These are phyloP conservation scores for Eutreptiella sp. DNA, from an alignment of 208 protist genomes.

Conservation along the genomic window DNA sequence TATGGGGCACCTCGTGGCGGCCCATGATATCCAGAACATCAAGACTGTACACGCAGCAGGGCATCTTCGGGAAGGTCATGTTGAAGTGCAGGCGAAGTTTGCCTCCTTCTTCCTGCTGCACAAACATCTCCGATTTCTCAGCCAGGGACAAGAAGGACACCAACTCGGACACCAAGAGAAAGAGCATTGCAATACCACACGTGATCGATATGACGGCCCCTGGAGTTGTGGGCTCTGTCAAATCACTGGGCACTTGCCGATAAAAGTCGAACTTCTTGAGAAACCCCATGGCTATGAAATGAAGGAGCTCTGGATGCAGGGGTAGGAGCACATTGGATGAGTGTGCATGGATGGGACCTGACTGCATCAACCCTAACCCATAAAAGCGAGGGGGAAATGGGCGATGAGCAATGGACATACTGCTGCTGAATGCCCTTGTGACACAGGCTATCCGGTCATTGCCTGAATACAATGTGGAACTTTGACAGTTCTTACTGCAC, in stretches of 20 bases:
- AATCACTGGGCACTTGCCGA: constrained; percentile 46
- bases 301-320: not conserved
- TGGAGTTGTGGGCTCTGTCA: constrained; percentile 46
- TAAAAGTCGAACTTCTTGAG: constrained; percentile 45
- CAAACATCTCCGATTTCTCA: constrained; percentile 45
- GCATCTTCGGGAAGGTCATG: constrained; percentile 43
- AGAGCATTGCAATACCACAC: constrained; percentile 39
- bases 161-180: constrained; percentile 47
- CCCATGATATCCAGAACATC: constrained; percentile 48
- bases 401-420: too few relatives aligned
- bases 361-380: too few relatives aligned
- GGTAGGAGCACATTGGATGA: not conserved
- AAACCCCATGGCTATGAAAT: constrained; percentile 3
- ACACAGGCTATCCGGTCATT: too few relatives aligned
- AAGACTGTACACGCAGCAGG: constrained; percentile 40
- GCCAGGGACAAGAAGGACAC: constrained; percentile 41
- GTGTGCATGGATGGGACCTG: too few relatives aligned
- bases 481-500: too few relatives aligned
- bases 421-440: too few relatives aligned
- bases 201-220: constrained; percentile 50
- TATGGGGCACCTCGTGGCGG: constrained; percentile 41
- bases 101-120: constrained; percentile 26
- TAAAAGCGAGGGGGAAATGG: too few relatives aligned
- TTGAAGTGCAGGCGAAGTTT: constrained; percentile 42
- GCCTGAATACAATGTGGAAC: too few relatives aligned